Base-by-base conservation (phyloP, 2,329 filamentous ascomycete genomes). In the Phialophora tarda region DNA sequence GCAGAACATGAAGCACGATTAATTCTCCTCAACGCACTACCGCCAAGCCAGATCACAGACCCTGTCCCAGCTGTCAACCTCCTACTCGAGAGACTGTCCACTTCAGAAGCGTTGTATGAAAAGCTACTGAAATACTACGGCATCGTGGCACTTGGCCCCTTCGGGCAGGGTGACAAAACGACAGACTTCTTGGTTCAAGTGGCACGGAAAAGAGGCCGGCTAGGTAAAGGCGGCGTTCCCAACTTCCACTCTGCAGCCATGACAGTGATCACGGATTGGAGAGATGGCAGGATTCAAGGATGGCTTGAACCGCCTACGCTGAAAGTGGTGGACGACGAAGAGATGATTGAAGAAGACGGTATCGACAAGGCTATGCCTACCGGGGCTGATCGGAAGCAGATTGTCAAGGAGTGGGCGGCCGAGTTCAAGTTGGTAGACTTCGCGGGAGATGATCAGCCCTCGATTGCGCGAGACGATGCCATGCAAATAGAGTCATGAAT, bases 151-250 rank as follows among this genome's bases (percentile, higher is more conserved):
- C 84, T 98, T 21, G 85, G 96, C 75, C 82, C 86, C 0, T 78
- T 78, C 47, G 74, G 84, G 11, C 85, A 88, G 70, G 90, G 90
- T 63, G 93, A 97, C 77, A 80, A 87, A 64, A 95, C 92, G 5
- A 96, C 89, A 17, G 92, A 97, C 78, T 98, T 98, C 81, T 81
- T 99, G 41, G 88, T 98, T 62, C 94, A 99, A 77, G 94, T 99
- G 12, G 95, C 95, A 4, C 87, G 95, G 74, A 97, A 97, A 83
- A 87, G 95, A 67, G 95, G 95, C 61, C 85, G 95, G 64, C 84
- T 99, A 17, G 92, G 94, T 59, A 90, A 91, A 72, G 93, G 94
- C 23, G 95, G 95, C 69, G 85, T 98, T 17, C 95, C 95, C 51
- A 99, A 98, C 78, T 79, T 98, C 66, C 84, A 88, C 72, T 89